Conservation (phyloP, 768 basidiomycete genomes). For the Lanmaoa rubissima region DNA sequence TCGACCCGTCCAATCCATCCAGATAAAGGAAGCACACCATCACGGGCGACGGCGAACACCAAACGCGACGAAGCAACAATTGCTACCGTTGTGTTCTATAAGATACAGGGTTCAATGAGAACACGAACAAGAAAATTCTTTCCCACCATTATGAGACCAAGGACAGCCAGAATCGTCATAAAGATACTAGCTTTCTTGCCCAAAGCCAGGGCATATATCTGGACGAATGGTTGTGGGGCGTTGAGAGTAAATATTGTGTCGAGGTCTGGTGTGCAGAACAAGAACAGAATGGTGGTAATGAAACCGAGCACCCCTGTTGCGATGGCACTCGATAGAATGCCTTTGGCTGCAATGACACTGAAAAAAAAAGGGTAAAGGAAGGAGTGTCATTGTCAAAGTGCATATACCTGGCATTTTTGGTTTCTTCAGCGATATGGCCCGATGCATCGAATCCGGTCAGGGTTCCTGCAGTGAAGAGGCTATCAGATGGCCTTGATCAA, state of each 20-base stretch:
- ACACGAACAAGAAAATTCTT: neutral
- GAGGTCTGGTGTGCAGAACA: conserved; percentile 82
- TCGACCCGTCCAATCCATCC: conserved; percentile 81
- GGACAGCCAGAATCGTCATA: conserved; percentile 80
- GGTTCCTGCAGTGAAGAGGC: conserved; percentile 84
- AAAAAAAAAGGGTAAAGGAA: conserved; percentile 1
- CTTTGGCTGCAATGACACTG: conserved; percentile 77
- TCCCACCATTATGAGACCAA: conserved; percentile 83
- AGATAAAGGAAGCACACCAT: conserved; percentile 84
- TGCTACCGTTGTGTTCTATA: conserved; percentile 80
- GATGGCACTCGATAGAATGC: conserved; percentile 74
- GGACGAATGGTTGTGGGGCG: conserved; percentile 91
- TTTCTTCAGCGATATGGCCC: conserved; percentile 87
- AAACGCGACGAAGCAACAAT: conserved; percentile 88
- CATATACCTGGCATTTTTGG: conserved; percentile 68
- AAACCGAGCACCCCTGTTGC: conserved; percentile 83
- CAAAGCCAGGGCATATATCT: conserved; percentile 79
- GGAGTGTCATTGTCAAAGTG: neutral
- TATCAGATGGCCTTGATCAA: conserved; percentile 46
- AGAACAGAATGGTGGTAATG: conserved; percentile 71
- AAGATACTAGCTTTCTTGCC: conserved; percentile 78
- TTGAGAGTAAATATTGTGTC: conserved; percentile 70
- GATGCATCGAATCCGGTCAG: conserved; percentile 90
- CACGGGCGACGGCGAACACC: conserved; percentile 91
- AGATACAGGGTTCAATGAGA: neutral